Base-by-base conservation (phyloP, 2,329 filamentous ascomycete species). In the Talaromyces marneffei region DNA sequence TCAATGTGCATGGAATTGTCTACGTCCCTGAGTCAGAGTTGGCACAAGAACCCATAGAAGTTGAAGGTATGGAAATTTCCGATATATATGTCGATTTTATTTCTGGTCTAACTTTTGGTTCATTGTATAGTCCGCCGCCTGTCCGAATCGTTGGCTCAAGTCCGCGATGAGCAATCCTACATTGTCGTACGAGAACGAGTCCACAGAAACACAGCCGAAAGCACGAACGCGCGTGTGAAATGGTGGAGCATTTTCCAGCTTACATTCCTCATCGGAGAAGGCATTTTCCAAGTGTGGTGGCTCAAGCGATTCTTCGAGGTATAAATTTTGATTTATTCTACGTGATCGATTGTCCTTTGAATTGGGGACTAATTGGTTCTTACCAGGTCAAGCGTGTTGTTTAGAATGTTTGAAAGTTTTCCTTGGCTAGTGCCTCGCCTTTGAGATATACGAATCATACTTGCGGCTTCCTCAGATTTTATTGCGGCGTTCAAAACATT, bases 201-300 rank as follows among this genome's bases (percentile, higher is more conserved):
- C 68, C 94, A 99, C 83, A 86, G 94, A 75, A 99, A 99, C 81
- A 99, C 94, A 9, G 94, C 94, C 66, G 94, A 99, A 82, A 97
- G 92, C 84, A 99, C 94, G 71, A 99, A 99, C 78, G 85, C 87
- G 69, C 85, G 94, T 67, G 94, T 99, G 75, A 99, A 99, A 83
- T 99, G 94, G 94, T 99, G 94, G 94, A 97, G 94, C 77, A 85
- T 97, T 70, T 97, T 97, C 78, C 92, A 99, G 78, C 86, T 99
- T 66, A 84, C 86, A 61, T 87, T 97, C 56, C 85, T 99, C 65
- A 83, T 95, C 67, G 92, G 89, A 70, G 91, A 97, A 81, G 94
- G 92, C 64, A 81, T 97, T 67, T 99, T 99, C 83, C 94, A 99
- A 81, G 93, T 99, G 67, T 99, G 94, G 93, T 99, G 94, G 92